phyloP scores from a whole-genome alignment of 2,329 filamentous ascomycete genomes.

The Cladosporium oxysporum region DNA sequence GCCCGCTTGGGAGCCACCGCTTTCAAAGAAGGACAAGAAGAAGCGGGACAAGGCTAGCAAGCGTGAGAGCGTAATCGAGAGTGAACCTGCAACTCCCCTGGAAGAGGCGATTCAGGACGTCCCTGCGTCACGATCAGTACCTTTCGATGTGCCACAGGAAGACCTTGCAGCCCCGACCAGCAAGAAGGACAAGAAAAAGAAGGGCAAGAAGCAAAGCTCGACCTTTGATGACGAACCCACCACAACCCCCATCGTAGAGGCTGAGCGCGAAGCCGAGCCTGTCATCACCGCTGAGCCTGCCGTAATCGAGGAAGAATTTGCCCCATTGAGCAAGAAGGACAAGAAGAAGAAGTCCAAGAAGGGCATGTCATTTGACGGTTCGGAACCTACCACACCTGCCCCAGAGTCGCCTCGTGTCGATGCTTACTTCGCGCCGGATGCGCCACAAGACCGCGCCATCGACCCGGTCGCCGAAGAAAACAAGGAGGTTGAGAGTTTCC shows the following conservation, averaged over 20 bases:
- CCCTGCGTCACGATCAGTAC: neutral
- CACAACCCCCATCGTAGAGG: neutral
- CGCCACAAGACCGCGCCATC: neutral
- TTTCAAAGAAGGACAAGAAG: conserved; percentile 36
- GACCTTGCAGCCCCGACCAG: conserved; percentile 40
- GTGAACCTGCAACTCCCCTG: conserved; percentile 19
- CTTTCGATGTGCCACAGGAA: conserved; percentile 14
- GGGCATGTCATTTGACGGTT: conserved; percentile 13
- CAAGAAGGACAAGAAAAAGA: conserved; percentile 55
- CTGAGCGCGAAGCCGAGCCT: neutral
- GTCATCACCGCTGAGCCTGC: neutral
- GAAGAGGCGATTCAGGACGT: neutral
- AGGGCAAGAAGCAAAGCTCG: conserved; percentile 44
- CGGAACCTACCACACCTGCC: conserved; percentile 9
- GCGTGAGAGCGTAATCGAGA: conserved; percentile 14
- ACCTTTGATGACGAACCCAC: conserved; percentile 1
- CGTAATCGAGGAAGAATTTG: conserved; percentile 1
- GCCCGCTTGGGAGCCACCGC: conserved; percentile 32
- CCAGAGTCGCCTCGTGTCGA: neutral
- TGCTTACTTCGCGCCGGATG: neutral
- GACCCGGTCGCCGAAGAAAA: conserved; percentile 16
- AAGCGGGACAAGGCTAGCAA: conserved; percentile 29
- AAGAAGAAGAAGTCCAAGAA: conserved; percentile 49
- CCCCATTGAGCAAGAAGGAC: conserved; percentile 50
- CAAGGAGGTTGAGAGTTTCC: conserved; percentile 33